Evolutionary conservation across 768 basidiomycete species (phyloP).

Genomic region (Cystoderma amianthinum): DNA sequence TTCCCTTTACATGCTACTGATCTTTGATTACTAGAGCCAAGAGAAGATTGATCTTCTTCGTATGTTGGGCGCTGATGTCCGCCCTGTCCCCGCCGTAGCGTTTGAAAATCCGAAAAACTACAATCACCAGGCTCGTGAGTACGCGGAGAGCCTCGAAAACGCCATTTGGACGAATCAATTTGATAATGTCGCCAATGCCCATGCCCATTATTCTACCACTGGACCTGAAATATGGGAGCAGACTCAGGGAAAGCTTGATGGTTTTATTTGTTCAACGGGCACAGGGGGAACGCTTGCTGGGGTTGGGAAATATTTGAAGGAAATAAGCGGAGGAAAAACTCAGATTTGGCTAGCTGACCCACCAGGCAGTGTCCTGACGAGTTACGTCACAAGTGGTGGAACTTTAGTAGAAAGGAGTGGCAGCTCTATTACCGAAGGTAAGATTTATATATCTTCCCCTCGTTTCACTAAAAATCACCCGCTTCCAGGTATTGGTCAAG

Average conservation of each 20-base stretch:
- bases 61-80: slow-evolving; percentile 96
- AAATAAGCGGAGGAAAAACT: slow-evolving; percentile 68
- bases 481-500: slow-evolving; percentile 86
- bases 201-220: slow-evolving; percentile 83
- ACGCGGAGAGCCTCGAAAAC: slow-evolving; percentile 66
- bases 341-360: slow-evolving; percentile 97
- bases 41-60: slow-evolving; percentile 97
- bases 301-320: slow-evolving; percentile 75
- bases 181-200: slow-evolving; percentile 89
- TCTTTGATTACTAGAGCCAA: slow-evolving; percentile 58
- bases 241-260: slow-evolving; percentile 71
- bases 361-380: slow-evolving; percentile 87
- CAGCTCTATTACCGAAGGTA: slow-evolving; percentile 91
- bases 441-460: no score
- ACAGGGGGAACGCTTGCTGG: slow-evolving; percentile 97
- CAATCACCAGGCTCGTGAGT: slow-evolving; percentile 94
- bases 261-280: slow-evolving; percentile 91
- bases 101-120: slow-evolving; percentile 95
- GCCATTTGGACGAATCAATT: slow-evolving; percentile 98
- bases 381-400: slow-evolving; percentile 76
- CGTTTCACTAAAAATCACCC: no score
- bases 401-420: slow-evolving; percentile 70
- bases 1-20: neutral
- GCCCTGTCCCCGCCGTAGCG: slow-evolving; percentile 93
- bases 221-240: slow-evolving; percentile 98